Evolutionary conservation across 352 stramenopile genomes (phyloP), one percentile per base, ranked within the genome.

Genomic region (Phytophthora uliginosa): DNA sequence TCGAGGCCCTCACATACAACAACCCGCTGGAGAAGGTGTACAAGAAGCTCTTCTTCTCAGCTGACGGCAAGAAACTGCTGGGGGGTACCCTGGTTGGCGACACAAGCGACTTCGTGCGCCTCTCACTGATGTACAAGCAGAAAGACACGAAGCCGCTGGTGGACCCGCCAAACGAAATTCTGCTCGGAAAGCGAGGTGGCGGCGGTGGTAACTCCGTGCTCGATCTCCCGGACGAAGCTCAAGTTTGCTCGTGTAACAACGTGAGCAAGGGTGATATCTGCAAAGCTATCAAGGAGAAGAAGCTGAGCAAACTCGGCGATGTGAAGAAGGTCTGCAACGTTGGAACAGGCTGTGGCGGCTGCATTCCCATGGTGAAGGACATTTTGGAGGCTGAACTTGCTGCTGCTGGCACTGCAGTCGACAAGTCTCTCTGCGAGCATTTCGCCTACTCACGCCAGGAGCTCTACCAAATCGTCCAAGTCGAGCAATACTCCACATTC

Each of bases 171-270:
- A 89, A 81, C 42, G 76, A 89, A 66, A 88, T 94, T n/a, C 59
- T 94, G 20, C 69, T 89, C 33, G 78, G 80, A 12, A 86, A 86
- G n/a, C 80, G 78, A 36, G 72, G 73, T 17, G 50, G 63, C 3
- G 67, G 64, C 26, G 81, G 66, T 7, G 76, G 78, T 22, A 83
- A 68, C 55, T 63, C 74, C 1, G 74, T 88, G 7, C 65, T 89
- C 17, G 86, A 92, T 50, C 81, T 91, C 45, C 81, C 89, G 22
- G 93, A 97, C 28, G 89, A 88, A 56, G 79, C 89, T 18, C 89
- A 98, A 78, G 87, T 98, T 24, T 98, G 95, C 54, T 98, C 91
- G 13, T 98, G 95, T 78, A 98, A 98, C 77, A 94, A 98, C 76
- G 91, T 98, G 22, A 96, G 76, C 52, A 90, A 93, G 59, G 92